These are phyloP conservation scores for Penicillium bialowiezense DNA, from an alignment of 495 filamentous ascomycete genomes.

Conservation along the genomic window DNA sequence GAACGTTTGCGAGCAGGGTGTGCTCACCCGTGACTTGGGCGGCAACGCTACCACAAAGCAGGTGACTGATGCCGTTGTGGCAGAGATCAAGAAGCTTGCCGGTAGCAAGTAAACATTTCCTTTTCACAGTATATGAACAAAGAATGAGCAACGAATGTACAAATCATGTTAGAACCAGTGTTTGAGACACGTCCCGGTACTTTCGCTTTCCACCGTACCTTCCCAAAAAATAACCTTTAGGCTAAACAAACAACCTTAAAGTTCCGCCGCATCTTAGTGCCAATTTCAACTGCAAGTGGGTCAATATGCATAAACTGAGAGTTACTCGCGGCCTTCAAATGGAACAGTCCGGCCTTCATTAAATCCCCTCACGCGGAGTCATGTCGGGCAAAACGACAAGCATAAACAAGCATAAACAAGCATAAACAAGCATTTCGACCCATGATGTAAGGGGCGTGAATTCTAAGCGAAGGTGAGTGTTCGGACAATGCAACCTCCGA, in stretches of 20 bases:
- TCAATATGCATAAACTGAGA: constrained; percentile 5
- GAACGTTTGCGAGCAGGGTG: constrained; percentile 54
- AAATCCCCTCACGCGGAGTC: no score
- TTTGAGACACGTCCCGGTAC: no score
- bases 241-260: neutral
- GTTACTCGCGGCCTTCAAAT: no score
- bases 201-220: no score
- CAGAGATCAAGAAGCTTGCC: constrained; percentile 50
- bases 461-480: neutral
- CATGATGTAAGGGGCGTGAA: neutral
- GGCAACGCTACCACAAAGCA: constrained; percentile 53
- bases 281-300: constrained; percentile 26
- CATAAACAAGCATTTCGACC: constrained; percentile 14
- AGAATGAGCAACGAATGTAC: neutral
- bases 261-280: constrained; percentile 23
- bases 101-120: neutral
- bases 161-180: neutral
- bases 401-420: constrained; percentile 9
- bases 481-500: constrained; percentile 15
- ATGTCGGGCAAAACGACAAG: no score
- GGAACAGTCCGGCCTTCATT: no score
- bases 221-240: constrained; percentile 7
- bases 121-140: neutral
- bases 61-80: constrained; percentile 61
- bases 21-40: constrained; percentile 61